Conservation (phyloP, 169 alveolate species). For the Hammondia hammondi region DNA sequence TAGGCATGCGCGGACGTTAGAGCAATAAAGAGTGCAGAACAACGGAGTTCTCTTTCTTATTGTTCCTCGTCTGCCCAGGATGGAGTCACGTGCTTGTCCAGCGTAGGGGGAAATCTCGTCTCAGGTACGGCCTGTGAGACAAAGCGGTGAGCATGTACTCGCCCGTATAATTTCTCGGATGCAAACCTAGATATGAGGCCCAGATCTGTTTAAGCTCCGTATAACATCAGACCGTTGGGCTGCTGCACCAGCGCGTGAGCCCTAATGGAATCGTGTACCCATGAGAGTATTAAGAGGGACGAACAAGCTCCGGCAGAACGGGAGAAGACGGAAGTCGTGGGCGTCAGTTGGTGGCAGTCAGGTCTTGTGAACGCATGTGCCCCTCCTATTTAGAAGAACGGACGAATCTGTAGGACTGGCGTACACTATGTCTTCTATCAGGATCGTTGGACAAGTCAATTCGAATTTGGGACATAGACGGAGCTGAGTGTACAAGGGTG, state of each 20-base stretch:
- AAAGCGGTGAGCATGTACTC: not conserved
- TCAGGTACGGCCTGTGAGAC: not conserved
- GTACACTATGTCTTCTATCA: not conserved
- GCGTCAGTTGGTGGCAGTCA: no score
- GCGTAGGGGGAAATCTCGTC: not conserved
- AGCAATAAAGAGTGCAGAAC: not conserved
- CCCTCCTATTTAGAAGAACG: no score
- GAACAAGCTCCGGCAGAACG: not conserved
- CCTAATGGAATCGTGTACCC: not conserved
- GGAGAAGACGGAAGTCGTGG: no score
- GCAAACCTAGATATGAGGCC: not conserved
- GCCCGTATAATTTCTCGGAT: not conserved
- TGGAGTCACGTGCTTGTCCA: not conserved
- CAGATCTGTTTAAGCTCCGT: not conserved
- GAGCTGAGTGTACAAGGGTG: not conserved
- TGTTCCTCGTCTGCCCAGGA: not conserved
- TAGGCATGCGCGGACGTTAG: not conserved
- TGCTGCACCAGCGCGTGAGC: not conserved
- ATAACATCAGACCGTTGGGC: not conserved
- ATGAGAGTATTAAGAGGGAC: not conserved
- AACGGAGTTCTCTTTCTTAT: not conserved
- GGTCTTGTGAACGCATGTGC: no score
- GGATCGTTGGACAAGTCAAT: conserved; percentile 3
- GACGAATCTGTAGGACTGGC: no score
- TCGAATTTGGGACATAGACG: conserved; percentile 18